Conservation (phyloP, 2,329 filamentous ascomycete species). For the Talaromyces piceae region DNA sequence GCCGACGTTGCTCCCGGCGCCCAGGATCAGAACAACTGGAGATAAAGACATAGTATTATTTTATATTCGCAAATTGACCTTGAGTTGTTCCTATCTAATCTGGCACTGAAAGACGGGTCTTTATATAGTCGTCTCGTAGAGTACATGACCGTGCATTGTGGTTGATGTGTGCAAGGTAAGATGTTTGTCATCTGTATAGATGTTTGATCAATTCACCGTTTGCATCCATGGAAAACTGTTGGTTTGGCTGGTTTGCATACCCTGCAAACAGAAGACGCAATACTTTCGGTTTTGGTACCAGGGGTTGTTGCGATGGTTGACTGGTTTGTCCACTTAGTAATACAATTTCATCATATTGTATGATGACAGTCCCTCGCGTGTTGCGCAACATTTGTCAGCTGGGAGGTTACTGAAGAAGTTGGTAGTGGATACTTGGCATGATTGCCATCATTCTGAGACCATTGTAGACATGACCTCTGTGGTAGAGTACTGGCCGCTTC, state of each 20-base stretch:
- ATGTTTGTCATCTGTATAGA: background rate
- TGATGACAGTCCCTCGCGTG: no score
- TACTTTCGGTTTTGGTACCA: no score
- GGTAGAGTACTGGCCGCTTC: no score
- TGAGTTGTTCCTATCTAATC: background rate
- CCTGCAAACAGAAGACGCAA: background rate
- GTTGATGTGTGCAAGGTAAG: background rate
- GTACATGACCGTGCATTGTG: background rate
- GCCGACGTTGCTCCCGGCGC: slow-evolving; percentile 38
- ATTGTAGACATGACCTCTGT: no score
- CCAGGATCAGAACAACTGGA: slow-evolving; percentile 30
- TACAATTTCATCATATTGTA: no score
- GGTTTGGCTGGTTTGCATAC: background rate
- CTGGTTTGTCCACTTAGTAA: no score
- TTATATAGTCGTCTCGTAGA: background rate
- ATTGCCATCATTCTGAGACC: no score
- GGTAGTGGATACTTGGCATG: no score
- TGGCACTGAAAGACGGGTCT: background rate
- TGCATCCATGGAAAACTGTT: background rate
- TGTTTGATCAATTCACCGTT: background rate
- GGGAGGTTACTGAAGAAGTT: no score
- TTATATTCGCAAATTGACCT: background rate
- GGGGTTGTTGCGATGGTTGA: no score
- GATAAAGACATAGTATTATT: background rate
- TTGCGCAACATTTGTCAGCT: no score